These are phyloP conservation scores for Setomelanomma holmii DNA, from an alignment of 2,329 filamentous ascomycete genomes.

Conservation along the genomic window DNA sequence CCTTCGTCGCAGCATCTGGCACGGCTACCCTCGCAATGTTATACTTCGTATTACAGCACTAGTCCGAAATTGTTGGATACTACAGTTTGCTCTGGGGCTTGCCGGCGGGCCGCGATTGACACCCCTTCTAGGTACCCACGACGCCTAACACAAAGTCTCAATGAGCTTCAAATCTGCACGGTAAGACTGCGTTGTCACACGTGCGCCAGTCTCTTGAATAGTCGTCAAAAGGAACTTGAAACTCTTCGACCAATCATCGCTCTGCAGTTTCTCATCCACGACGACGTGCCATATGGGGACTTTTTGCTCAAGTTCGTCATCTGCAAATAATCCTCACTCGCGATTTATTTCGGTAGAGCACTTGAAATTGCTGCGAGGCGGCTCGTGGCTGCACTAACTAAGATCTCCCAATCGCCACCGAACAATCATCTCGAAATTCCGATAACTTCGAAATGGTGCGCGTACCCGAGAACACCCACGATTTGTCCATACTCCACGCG, in stretches of 20 bases:
- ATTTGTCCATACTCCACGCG: slow-evolving; percentile 61
- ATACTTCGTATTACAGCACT: too few species aligned
- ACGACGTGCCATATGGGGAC: slow-evolving; percentile 6
- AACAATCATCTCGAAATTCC: slow-evolving; percentile 17
- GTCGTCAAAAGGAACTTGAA: slow-evolving; percentile 24
- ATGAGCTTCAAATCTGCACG: too few species aligned
- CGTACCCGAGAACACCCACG: slow-evolving; percentile 12
- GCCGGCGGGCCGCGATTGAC: too few species aligned
- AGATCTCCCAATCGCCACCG: background rate
- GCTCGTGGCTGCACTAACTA: background rate
- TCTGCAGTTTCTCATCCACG: slow-evolving; percentile 45
- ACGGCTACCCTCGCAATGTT: too few species aligned
- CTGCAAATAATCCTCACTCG: background rate
- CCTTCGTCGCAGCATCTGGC: too few species aligned
- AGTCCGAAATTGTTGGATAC: too few species aligned
- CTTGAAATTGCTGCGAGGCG: background rate
- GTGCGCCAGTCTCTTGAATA: slow-evolving; percentile 20
- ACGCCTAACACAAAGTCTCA: too few species aligned
- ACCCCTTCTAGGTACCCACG: too few species aligned
- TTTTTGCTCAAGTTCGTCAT: background rate
- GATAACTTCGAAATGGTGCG: slow-evolving; percentile 34
- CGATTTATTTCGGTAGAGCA: background rate
- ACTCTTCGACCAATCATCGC: slow-evolving; percentile 37
- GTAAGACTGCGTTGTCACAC: slow-evolving; percentile 36
- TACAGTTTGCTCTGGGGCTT: too few species aligned